Evolutionary conservation across 306 rosid species (phyloP).

Genomic region (Adenanthera pavonina): DNA sequence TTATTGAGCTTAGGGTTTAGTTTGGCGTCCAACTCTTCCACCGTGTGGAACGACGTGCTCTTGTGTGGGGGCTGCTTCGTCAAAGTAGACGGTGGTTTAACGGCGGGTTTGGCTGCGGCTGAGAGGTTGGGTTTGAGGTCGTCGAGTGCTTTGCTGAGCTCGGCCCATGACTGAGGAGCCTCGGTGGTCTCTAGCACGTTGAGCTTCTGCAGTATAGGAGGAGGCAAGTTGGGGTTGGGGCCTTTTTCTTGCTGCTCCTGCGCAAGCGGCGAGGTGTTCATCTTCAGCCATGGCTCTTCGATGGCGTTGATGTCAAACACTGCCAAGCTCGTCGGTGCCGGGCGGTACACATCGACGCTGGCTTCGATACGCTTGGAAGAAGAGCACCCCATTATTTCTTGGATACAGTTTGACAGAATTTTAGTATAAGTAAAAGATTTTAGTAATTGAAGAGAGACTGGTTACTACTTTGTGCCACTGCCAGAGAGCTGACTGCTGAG

Average conservation of each 20-base stretch:
- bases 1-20: constrained; percentile 36
- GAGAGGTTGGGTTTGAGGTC: constrained; percentile 62
- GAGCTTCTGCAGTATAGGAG: constrained; percentile 69
- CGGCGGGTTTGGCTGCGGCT: neutral
- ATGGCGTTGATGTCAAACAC: constrained; percentile 79
- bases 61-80: constrained; percentile 37
- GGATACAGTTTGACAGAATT: neutral
- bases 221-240: constrained; percentile 49
- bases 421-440: neutral
- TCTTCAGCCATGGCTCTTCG: constrained; percentile 83
- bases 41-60: constrained; percentile 70
- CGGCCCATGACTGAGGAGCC: constrained; percentile 81
- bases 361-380: constrained; percentile 64
- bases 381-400: constrained; percentile 68
- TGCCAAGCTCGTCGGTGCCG: constrained; percentile 87
- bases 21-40: constrained; percentile 76
- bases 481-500: neutral
- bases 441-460: neutral
- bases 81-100: neutral
- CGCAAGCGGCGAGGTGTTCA: constrained; percentile 24
- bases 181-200: constrained; percentile 60
- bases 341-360: constrained; percentile 50
- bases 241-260: constrained; percentile 41
- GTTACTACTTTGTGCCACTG: neutral
- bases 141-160: constrained; percentile 72